These are phyloP conservation scores for Penicillium brasilianum DNA, from an alignment of 2,329 filamentous ascomycete species.

Conservation along the genomic window DNA sequence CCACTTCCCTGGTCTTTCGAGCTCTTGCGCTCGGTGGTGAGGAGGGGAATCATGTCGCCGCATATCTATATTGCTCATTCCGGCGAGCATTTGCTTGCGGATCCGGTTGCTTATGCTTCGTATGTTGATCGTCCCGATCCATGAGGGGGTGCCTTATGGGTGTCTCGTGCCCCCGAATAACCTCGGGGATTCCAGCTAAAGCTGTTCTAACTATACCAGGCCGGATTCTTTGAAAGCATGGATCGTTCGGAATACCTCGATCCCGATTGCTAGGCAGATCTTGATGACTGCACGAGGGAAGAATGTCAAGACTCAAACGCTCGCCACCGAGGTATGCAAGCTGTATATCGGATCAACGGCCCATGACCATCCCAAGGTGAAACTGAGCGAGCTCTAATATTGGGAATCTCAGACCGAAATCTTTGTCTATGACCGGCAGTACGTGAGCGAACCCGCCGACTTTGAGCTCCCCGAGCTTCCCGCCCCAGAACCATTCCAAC, in stretches of 20 bases:
- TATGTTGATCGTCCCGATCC: conserved; percentile 51
- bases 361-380: background rate
- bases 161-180: conserved; percentile 9
- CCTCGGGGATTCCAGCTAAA: conserved; percentile 27
- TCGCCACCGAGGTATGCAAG: conserved; percentile 73
- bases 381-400: background rate
- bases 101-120: conserved; percentile 76
- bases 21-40: conserved; percentile 38
- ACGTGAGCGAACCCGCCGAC: conserved; percentile 56
- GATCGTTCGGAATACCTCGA: conserved; percentile 74
- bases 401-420: conserved; percentile 72
- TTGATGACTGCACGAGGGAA: conserved; percentile 83
- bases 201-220: conserved; percentile 48
- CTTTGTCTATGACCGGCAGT: conserved; percentile 86
- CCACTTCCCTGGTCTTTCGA: conserved; percentile 31
- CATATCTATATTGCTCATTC: conserved; percentile 92
- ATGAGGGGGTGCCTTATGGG: conserved; percentile 16
- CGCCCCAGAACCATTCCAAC: conserved; percentile 63
- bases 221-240: conserved; percentile 85
- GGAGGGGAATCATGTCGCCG: conserved; percentile 72
- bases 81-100: conserved; percentile 81
- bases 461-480: conserved; percentile 58
- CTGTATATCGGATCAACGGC: background rate
- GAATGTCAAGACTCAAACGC: conserved; percentile 78
- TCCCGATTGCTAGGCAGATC: conserved; percentile 80